These are phyloP conservation scores for Candida tallmaniae DNA, from an alignment of 805 yeast species.

Conservation along the genomic window DNA sequence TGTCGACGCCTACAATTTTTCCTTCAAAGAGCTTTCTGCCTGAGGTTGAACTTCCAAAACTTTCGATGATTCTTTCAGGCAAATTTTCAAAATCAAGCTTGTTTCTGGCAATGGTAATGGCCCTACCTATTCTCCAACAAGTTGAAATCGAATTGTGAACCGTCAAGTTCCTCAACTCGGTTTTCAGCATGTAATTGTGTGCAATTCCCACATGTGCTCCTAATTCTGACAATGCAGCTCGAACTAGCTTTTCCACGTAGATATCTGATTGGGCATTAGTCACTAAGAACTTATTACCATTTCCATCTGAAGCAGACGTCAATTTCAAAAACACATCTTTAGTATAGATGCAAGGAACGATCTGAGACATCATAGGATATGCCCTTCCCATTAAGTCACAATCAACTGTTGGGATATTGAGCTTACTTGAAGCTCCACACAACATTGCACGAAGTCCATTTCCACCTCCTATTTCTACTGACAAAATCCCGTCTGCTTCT, in stretches of 20 bases:
- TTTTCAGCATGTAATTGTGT: conserved; percentile 26
- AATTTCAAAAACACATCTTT: conserved; percentile 20
- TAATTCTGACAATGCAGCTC: conserved; percentile 40
- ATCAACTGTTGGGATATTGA: conserved; percentile 28
- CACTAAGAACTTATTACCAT: conserved; percentile 35
- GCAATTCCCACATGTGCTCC: conserved; percentile 39
- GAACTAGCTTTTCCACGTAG: conserved; percentile 32
- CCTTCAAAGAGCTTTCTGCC: conserved; percentile 34
- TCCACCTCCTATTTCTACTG: conserved; percentile 43
- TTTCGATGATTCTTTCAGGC: conserved; percentile 20
- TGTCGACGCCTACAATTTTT: conserved; percentile 41
- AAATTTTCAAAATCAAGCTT: conserved; percentile 14
- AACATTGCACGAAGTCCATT: conserved; percentile 29
- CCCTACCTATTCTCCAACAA: conserved; percentile 42
- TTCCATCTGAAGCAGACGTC: conserved; percentile 32
- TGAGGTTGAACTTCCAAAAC: conserved; percentile 25
- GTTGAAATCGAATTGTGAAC: conserved; percentile 12
- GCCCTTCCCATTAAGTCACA: conserved; percentile 48
- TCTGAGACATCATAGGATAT: conserved; percentile 34
- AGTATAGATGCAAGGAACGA: conserved; percentile 24
- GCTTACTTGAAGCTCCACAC: conserved; percentile 12
- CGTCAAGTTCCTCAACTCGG: conserved; percentile 6
- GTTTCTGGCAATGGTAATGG: conserved; percentile 16
- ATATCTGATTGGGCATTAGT: conserved; percentile 26
- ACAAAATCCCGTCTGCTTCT: conserved; percentile 29